Evolutionary conservation across 768 basidiomycete genomes (phyloP).

Genomic region (Boletellus sp.): DNA sequence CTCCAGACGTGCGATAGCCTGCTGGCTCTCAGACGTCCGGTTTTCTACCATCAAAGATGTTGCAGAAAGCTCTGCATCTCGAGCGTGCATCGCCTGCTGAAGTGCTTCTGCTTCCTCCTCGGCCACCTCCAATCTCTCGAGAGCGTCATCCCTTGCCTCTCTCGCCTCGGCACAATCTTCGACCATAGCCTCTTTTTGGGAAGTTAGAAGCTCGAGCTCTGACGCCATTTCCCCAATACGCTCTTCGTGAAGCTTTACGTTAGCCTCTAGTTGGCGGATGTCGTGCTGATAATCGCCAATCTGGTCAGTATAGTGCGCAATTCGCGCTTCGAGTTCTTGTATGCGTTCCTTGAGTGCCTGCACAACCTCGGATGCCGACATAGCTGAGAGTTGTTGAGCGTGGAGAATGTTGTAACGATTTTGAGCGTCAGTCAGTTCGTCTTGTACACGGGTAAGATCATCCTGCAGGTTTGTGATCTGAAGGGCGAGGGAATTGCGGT

Average conservation of each 20-base stretch:
- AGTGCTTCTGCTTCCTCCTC: slow-evolving; percentile 59
- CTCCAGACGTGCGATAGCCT: slow-evolving; percentile 15
- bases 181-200: slow-evolving; percentile 76
- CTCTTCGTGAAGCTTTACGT: slow-evolving; percentile 71
- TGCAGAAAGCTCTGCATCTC: slow-evolving; percentile 34
- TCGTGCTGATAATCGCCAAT: slow-evolving; percentile 80
- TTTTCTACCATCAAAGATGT: slow-evolving; percentile 39
- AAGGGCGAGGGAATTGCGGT: slow-evolving; percentile 62
- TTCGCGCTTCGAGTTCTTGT: slow-evolving; percentile 61
- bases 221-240: slow-evolving; percentile 62
- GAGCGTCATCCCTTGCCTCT: slow-evolving; percentile 65
- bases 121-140: slow-evolving; percentile 50
- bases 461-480: slow-evolving; percentile 60
- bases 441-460: slow-evolving; percentile 51
- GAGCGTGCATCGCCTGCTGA: slow-evolving; percentile 20
- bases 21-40: slow-evolving; percentile 33
- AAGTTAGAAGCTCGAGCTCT: slow-evolving; percentile 62
- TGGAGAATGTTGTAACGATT: slow-evolving; percentile 59
- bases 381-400: slow-evolving; percentile 60
- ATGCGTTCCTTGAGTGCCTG: slow-evolving; percentile 60
- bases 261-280: slow-evolving; percentile 70
- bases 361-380: slow-evolving; percentile 55
- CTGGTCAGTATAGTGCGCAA: slow-evolving; percentile 65
- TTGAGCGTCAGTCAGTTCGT: slow-evolving; percentile 56
- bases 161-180: slow-evolving; percentile 80